phyloP scores from a whole-genome alignment of 2,329 filamentous ascomycete genomes.

The Nemania diffusa region DNA sequence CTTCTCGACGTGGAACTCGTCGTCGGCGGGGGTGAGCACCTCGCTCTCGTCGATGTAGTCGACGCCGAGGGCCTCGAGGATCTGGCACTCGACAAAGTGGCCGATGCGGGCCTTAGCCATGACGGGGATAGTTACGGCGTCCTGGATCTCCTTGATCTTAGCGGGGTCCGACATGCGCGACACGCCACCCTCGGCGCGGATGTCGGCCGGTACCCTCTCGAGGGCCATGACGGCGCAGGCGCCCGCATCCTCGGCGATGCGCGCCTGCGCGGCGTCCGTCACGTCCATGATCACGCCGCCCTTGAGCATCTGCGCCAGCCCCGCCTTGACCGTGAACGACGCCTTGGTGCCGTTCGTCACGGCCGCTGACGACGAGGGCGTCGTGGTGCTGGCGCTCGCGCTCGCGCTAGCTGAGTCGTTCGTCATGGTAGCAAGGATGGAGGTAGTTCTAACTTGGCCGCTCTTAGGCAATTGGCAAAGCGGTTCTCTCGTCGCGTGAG shows the following conservation, averaged over 20 bases:
- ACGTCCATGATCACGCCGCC: conserved; percentile 99
- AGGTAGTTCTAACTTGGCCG: background rate
- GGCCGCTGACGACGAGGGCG: conserved; percentile 36
- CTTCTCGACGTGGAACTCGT: conserved; percentile 93
- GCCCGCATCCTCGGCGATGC: conserved; percentile 96
- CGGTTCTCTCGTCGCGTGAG: background rate
- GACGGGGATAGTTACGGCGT: conserved; percentile 93
- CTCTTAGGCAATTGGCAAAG: background rate
- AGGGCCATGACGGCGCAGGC: conserved; percentile 98
- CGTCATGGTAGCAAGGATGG: conserved; percentile 33
- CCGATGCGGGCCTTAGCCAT: conserved; percentile 99
- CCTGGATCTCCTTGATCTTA: conserved; percentile 97
- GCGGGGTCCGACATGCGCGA: conserved; percentile 95
- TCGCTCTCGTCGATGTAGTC: conserved; percentile 99
- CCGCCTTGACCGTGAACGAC: conserved; percentile 91
- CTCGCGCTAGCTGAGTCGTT: conserved; percentile 27
- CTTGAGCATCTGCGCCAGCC: conserved; percentile 97
- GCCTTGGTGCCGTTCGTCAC: conserved; percentile 51
- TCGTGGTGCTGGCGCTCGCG: conserved; percentile 27
- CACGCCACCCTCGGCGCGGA: conserved; percentile 90
- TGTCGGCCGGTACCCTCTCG: conserved; percentile 96
- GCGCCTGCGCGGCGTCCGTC: conserved; percentile 90
- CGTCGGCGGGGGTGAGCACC: conserved; percentile 94
- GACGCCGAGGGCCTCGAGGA: conserved; percentile 92
- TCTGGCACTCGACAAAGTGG: conserved; percentile 98